These are phyloP conservation scores for Leccinellum luteum DNA, from an alignment of 768 basidiomycete species.

Conservation along the genomic window DNA sequence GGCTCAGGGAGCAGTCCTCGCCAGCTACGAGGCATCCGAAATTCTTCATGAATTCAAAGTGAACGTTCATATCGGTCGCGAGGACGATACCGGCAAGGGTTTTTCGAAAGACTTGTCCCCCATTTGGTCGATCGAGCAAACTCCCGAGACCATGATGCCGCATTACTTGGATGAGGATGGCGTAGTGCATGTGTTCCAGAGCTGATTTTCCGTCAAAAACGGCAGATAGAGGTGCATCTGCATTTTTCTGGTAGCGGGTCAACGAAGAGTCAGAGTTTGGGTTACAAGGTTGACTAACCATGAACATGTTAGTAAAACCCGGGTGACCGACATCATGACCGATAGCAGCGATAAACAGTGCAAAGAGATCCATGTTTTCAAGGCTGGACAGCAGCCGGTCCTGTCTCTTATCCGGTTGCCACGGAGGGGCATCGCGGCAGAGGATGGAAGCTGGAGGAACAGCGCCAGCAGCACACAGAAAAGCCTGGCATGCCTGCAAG, in stretches of 20 bases:
- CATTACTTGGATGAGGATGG: conserved; percentile 76
- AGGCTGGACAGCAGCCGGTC: conserved; percentile 41
- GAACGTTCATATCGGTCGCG: conserved; percentile 94
- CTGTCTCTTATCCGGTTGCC: conserved; percentile 39
- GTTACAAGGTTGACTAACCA: conserved; percentile 54
- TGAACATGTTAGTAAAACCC: conserved; percentile 89
- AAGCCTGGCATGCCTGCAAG: conserved; percentile 87
- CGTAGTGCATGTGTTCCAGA: conserved; percentile 89
- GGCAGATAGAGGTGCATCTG: conserved; percentile 80
- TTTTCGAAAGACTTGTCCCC: conserved; percentile 57
- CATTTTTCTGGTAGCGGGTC: conserved; percentile 71
- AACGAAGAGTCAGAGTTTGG: conserved; percentile 2
- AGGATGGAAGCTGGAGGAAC: conserved; percentile 75
- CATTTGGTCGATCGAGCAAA: conserved; percentile 55
- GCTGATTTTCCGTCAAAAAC: conserved; percentile 89
- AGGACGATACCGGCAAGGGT: conserved; percentile 80
- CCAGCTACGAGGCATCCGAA: conserved; percentile 52
- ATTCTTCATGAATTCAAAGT: conserved; percentile 76
- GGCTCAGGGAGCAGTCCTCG: conserved; percentile 36
- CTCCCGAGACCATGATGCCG: conserved; percentile 73
- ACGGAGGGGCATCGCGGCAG: conserved; percentile 35
- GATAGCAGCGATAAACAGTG: conserved; percentile 86
- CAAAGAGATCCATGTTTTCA: conserved; percentile 72
- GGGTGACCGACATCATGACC: conserved; percentile 99
- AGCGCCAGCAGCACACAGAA: conserved; percentile 73